These are phyloP conservation scores for Calonectria pteridis DNA, from an alignment of 2,329 filamentous ascomycete genomes.

Conservation along the genomic window DNA sequence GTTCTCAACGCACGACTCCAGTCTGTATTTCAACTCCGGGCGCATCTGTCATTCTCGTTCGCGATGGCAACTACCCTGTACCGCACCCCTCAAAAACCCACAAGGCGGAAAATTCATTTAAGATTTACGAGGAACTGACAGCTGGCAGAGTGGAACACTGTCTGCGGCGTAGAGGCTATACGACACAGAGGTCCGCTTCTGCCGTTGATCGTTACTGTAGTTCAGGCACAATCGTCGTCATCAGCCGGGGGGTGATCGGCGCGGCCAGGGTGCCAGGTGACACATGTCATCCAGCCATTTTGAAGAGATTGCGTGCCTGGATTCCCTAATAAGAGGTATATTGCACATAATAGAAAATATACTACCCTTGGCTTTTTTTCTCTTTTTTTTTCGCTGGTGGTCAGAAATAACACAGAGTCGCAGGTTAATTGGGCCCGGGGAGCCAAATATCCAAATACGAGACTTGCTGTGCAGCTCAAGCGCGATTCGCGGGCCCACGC, in stretches of 20 bases:
- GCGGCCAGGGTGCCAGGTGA: background rate
- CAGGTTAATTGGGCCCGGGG: background rate
- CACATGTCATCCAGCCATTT: background rate
- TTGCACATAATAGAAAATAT: background rate
- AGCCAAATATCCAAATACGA: slow-evolving; percentile 9
- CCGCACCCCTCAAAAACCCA: background rate
- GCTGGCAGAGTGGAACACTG: background rate
- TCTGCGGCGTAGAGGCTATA: background rate
- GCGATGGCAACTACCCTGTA: background rate
- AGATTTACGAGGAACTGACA: background rate
- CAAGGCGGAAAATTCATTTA: background rate
- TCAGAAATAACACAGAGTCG: background rate
- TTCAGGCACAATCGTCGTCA: background rate
- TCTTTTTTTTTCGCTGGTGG: background rate
- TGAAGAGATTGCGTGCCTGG: background rate
- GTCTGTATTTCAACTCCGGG: background rate
- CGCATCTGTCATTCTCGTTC: background rate
- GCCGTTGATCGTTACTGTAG: background rate
- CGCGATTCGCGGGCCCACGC: background rate
- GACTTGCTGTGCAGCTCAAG: background rate
- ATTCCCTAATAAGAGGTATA: background rate
- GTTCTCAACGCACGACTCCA: background rate
- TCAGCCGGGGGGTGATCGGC: background rate
- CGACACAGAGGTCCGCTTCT: background rate
- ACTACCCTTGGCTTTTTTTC: background rate